These are phyloP conservation scores for Botrytis squamosa DNA, from an alignment of 2,329 filamentous ascomycete species.

Conservation along the genomic window DNA sequence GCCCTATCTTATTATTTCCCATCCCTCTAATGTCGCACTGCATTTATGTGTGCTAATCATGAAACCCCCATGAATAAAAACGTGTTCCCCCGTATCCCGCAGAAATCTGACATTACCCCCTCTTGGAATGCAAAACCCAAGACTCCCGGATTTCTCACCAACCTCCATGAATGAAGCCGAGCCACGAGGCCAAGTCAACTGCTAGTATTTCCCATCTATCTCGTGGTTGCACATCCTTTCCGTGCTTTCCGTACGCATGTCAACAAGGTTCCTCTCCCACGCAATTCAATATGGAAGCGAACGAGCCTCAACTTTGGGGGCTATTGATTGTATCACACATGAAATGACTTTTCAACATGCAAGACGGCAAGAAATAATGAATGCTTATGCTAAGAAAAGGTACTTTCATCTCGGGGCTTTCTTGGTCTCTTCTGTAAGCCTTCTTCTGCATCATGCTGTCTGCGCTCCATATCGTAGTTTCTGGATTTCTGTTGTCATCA, in stretches of 20 bases:
- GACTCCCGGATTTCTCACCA: background rate
- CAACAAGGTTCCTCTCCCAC: background rate
- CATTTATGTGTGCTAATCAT: background rate
- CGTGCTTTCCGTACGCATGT: background rate
- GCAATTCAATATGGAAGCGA: background rate
- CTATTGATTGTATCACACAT: background rate
- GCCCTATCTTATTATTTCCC: background rate
- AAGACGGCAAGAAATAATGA: background rate
- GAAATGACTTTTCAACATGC: too few species aligned
- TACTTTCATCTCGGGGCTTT: background rate
- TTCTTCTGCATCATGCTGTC: background rate
- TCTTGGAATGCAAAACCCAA: too few species aligned
- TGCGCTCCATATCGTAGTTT: background rate
- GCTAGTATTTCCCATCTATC: background rate
- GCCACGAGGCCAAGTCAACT: background rate
- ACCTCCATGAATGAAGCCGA: background rate
- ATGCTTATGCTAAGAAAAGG: background rate
- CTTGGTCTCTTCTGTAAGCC: background rate
- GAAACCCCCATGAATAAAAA: background rate
- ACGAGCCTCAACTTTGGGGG: conserved; percentile 9
- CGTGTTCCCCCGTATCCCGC: background rate
- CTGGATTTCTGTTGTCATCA: background rate
- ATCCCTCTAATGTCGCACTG: background rate
- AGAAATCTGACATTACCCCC: background rate
- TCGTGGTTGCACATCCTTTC: background rate